Evolutionary conservation across 257 asterid species (phyloP), one percentile per base, ranked within the genome.

Genomic region (Paulownia fortunei): DNA sequence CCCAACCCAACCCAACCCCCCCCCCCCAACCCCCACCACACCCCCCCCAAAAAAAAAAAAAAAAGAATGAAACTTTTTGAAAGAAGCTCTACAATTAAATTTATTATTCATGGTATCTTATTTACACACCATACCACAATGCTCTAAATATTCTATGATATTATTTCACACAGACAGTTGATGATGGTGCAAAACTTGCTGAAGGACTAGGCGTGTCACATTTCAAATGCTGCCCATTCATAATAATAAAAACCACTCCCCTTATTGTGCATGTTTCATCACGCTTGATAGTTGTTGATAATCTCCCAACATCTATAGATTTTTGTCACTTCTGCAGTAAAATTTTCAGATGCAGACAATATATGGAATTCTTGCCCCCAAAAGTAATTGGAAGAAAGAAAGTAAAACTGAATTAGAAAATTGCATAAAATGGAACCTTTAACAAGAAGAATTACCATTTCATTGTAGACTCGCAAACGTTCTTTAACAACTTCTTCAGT

Each of bases 401-500:
- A 15, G 27, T 21, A 12, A 19, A 36, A 13, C 11, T 8, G 19
- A 59, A 19, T 11, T 0, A 5, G n/a, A 23, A 27, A 27, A 32
- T 24, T 13, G 6, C 36, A 49, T 24, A 36, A 4, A 55, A 68
- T 44, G 60, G n/a, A 8, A 41, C 52, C 54, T 10, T 4, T 2
- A 67, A 69, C 26, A 42, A 41, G 69, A 62, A 51, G 63, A 21
- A 49, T 70, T 92, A 94, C 98, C 96, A 66, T 27, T 87, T 94
- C 93, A 73, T 87, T 84, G 86, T 94, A 94, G 69, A 94, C 81
- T 55, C 87, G 91, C 63, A 92, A 84, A 60, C 98, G 96, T 82
- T 89, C 94, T 91, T 91, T 92, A 70, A 94, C 94, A 68, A 94
- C 94, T 59, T 85, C 86, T 90, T 94, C 96, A 1, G 88, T 90